Evolutionary conservation across 805 yeast species (phyloP).

Genomic region (Cyberlindnera americana): DNA sequence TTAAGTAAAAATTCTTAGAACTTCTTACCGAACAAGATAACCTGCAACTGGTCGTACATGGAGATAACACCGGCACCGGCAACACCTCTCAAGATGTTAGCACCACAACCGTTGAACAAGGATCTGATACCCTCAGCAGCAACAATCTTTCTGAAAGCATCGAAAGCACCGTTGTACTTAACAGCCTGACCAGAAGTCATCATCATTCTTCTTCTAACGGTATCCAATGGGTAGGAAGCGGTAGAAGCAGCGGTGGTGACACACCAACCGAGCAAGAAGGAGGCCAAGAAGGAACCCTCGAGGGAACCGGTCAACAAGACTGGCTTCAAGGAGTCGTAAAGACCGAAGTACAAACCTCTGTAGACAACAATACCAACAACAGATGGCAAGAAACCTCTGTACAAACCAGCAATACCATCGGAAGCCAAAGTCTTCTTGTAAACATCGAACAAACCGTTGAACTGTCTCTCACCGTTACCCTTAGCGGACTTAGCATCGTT

Average conservation of each 20-base stretch:
- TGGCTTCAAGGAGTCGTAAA: slow-evolving; percentile 95
- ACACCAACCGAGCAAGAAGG: slow-evolving; percentile 96
- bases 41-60: slow-evolving; percentile 94
- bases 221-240: slow-evolving; percentile 98
- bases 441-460: slow-evolving; percentile 95
- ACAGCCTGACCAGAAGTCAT: slow-evolving; percentile 99
- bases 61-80: slow-evolving; percentile 99
- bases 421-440: slow-evolving; percentile 93
- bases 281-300: slow-evolving; percentile 92
- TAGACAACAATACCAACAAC: slow-evolving; percentile 96
- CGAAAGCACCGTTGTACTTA: slow-evolving; percentile 92
- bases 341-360: slow-evolving; percentile 99
- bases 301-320: slow-evolving; percentile 90
- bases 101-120: slow-evolving; percentile 98
- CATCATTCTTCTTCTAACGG: slow-evolving; percentile 99
- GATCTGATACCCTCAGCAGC: slow-evolving; percentile 94
- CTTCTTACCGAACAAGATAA: slow-evolving; percentile 94
- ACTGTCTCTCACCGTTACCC: slow-evolving; percentile 88
- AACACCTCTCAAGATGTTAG: slow-evolving; percentile 99
- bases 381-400: slow-evolving; percentile 99
- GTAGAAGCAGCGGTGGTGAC: slow-evolving; percentile 98
- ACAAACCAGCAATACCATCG: slow-evolving; percentile 97
- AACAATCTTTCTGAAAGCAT: slow-evolving; percentile 86
- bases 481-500: slow-evolving; percentile 88
- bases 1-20: slow-evolving; percentile 39